Base-by-base conservation (phyloP, 176 grass and related monocot species). In the Paspalum vaginatum region DNA sequence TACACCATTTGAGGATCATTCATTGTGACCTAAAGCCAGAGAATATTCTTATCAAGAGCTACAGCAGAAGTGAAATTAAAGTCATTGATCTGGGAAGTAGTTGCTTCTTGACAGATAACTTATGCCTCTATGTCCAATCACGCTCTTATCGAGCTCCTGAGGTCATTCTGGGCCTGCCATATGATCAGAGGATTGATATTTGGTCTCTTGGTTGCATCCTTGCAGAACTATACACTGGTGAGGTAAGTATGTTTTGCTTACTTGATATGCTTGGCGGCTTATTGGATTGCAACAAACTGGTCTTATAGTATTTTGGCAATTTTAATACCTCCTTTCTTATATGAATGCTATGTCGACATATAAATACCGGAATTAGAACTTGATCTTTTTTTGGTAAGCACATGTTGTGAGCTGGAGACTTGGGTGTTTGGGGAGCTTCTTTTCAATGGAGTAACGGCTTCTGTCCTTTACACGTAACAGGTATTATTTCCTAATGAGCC, bases 161-260 rank as follows among this genome's bases (percentile, higher is more conserved):
- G 89, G 92, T 93, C 81, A 95, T 99, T 85, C 81, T 99, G 52
- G 96, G 96, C 25, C 86, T 95, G 48, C 86, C 96, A 16, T 99
- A 93, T 86, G 92, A 99, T 95, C 88, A 91, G 79, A 99, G 89
- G 72, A 93, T 99, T 73, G 96, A 99, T 79, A 87, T 99, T 71
- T 99, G 96, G 92, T 99, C 96, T 67, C 90, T 99, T 55, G 96
- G 96, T 86, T 99, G 92, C 86, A 99, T 99, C 76, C 91, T 95
- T 51, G 86, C 88, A 65, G 96, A 99, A 84, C 76, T 95, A 22
- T 95, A 84, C 70, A 99, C 90, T 76, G 88, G 86, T 85, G 90
- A 98, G 43, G 92, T 95, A 93, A 74, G 85, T 80, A 64, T 49
- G 27, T 25, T 65, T 53, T 78, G 22, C 25, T 72, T 15, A 72